Percentiles rank a stretch among this genome's conserved stretches.
Conservation (phyloP, 2,329 filamentous ascomycete species). For the Domatiomyces catenatus region DNA sequence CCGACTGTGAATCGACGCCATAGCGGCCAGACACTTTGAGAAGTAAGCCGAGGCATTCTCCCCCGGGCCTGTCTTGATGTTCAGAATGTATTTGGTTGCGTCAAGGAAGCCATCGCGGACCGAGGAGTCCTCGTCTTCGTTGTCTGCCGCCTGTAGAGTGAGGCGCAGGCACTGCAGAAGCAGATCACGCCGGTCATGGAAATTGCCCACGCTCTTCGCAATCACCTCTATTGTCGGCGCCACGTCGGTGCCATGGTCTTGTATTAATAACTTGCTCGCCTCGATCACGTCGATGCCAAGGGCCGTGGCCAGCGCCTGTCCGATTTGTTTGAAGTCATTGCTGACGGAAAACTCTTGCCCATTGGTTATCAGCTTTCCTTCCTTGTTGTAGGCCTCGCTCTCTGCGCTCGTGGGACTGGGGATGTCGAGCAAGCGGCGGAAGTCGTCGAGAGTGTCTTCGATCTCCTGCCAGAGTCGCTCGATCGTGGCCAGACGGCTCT, state of each 20-base stretch:
- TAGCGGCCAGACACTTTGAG: conserved; percentile 57
- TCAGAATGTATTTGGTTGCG: conserved; percentile 43
- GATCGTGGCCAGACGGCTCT: conserved; percentile 53
- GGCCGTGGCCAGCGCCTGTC: conserved; percentile 69
- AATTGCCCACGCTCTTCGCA: conserved; percentile 68
- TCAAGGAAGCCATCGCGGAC: conserved; percentile 40
- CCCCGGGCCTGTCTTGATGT: conserved; percentile 34
- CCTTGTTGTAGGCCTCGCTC: conserved; percentile 9
- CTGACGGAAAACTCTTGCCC: conserved; percentile 68
- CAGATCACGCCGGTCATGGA: conserved; percentile 72
- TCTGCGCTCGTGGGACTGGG: conserved; percentile 52
- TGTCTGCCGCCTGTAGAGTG: conserved; percentile 53
- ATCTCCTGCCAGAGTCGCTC: conserved; percentile 54
- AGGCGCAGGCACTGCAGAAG: conserved; percentile 72
- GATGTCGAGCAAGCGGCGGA: conserved; percentile 60
- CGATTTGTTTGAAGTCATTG: conserved; percentile 69
- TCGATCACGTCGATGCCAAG: conserved; percentile 81
- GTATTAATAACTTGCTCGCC: conserved; percentile 60
- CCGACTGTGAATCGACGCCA: conserved; percentile 64
- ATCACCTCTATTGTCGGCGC: conserved; percentile 57
- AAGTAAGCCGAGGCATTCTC: conserved; percentile 48
- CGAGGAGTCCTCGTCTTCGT: conserved; percentile 41
- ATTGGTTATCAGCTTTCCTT: conserved; percentile 61
- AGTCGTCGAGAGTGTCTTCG: conserved; percentile 49
- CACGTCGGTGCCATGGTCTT: conserved; percentile 43